Conservation (phyloP, 2,329 filamentous ascomycete genomes). For the Talaromyces piceae region DNA sequence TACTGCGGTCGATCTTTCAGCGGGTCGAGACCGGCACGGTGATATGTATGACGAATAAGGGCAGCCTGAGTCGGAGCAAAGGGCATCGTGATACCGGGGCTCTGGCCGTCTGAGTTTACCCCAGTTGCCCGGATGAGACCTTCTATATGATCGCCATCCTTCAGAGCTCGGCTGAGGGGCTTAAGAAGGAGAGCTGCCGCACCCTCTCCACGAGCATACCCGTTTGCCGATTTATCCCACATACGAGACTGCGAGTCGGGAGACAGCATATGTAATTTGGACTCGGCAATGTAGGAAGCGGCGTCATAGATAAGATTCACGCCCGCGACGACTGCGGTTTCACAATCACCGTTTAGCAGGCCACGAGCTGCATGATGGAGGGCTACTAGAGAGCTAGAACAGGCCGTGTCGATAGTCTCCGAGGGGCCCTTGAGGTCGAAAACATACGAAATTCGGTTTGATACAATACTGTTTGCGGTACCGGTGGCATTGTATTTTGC, state of each 20-base stretch:
- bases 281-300: conserved; percentile 23
- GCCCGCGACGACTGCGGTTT: conserved; percentile 18
- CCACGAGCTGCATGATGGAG: conserved; percentile 27
- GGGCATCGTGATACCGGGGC: conserved; percentile 39
- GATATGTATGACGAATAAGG: conserved; percentile 32
- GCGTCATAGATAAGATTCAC: conserved; percentile 23
- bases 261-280: conserved; percentile 41
- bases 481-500: conserved; percentile 19
- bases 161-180: conserved; percentile 37
- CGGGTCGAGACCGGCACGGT: conserved; percentile 22
- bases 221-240: conserved; percentile 42
- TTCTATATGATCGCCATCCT: conserved; percentile 35
- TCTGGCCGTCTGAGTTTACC: conserved; percentile 28
- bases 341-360: conserved; percentile 21
- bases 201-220: conserved; percentile 46
- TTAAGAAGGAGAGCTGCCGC: conserved; percentile 43
- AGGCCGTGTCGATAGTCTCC: conserved; percentile 42
- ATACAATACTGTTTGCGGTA: conserved; percentile 29
- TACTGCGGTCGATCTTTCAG: conserved; percentile 12
- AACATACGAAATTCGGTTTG: conserved; percentile 36
- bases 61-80: conserved; percentile 27
- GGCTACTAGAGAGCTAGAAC: conserved; percentile 35
- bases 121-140: conserved; percentile 19
- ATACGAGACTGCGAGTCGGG: conserved; percentile 46
- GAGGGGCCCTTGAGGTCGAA: conserved; percentile 34